Conservation (phyloP, 2,329 filamentous ascomycete species). For the Akanthomyces uredinophilus region DNA sequence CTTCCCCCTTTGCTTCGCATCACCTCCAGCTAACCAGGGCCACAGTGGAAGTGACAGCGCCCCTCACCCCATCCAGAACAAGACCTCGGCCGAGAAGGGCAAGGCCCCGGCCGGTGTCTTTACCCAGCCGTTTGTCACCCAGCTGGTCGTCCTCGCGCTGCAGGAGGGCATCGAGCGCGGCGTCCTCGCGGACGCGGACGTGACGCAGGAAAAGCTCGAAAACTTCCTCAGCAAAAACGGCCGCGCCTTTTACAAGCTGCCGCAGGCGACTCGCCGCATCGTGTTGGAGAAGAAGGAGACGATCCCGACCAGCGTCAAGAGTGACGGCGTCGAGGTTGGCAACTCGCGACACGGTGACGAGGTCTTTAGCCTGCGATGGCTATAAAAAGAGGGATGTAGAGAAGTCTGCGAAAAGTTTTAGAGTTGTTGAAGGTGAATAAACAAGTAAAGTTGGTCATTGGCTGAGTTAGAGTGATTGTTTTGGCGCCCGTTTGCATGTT, state of each 20-base stretch:
- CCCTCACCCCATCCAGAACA: slow-evolving; percentile 57
- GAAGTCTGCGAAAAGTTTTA: neutral
- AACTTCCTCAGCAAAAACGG: slow-evolving; percentile 51
- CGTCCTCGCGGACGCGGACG: slow-evolving; percentile 44
- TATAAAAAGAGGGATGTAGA: neutral
- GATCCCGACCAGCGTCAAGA: slow-evolving; percentile 35
- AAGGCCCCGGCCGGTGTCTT: slow-evolving; percentile 70
- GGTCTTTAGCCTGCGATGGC: slow-evolving; percentile 39
- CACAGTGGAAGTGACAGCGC: slow-evolving; percentile 54
- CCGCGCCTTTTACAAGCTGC: slow-evolving; percentile 47
- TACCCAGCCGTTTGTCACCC: slow-evolving; percentile 67
- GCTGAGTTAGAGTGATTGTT: no score
- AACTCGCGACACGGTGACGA: slow-evolving; percentile 36
- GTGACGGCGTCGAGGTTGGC: slow-evolving; percentile 38
- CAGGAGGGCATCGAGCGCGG: slow-evolving; percentile 55
- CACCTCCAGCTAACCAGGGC: neutral
- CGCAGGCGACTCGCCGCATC: slow-evolving; percentile 26
- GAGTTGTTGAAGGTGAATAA: neutral
- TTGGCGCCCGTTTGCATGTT: neutral
- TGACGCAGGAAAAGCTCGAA: slow-evolving; percentile 50
- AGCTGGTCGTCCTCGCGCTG: slow-evolving; percentile 57
- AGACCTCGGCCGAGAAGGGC: slow-evolving; percentile 42
- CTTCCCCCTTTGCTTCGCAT: neutral
- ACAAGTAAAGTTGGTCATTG: neutral
- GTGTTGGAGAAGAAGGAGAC: slow-evolving; percentile 37